Evolutionary conservation across 257 asterid species (phyloP).

Genomic region (Fraxinus cuspidata): DNA sequence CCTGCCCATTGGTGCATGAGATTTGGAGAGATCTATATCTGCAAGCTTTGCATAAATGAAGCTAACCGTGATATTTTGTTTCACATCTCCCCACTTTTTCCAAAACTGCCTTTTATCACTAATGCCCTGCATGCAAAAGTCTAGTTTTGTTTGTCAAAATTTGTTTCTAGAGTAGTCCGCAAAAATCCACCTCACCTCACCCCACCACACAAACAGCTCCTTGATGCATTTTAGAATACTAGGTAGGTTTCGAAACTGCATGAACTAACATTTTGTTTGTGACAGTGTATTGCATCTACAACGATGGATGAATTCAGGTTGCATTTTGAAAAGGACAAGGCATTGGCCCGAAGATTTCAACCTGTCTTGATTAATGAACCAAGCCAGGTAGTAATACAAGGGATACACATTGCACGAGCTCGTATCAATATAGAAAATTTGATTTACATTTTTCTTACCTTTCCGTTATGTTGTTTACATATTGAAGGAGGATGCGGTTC

Average conservation of each 20-base stretch:
- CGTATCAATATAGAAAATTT: neutral
- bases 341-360: constrained; percentile 91
- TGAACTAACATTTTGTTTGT: constrained; percentile 30
- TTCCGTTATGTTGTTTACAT: constrained; percentile 19
- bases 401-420: neutral
- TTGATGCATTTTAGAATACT: constrained; percentile 22
- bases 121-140: constrained; percentile 11
- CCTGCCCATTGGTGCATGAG: constrained; percentile 21
- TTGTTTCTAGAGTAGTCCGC: constrained; percentile 1
- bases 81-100: constrained; percentile 18
- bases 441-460: constrained; percentile 14
- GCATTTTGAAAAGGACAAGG: constrained; percentile 92
- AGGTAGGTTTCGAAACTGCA: constrained; percentile 16
- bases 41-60: neutral
- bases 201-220: neutral
- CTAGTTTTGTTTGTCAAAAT: neutral
- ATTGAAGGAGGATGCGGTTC: constrained; percentile 77
- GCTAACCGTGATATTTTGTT: constrained; percentile 7
- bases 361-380: constrained; percentile 87
- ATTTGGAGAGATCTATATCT: constrained; percentile 15
- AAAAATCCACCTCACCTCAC: neutral
- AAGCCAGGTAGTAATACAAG: constrained; percentile 57
- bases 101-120: constrained; percentile 5
- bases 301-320: constrained; percentile 87
- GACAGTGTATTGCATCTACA: constrained; percentile 95